Percentiles rank a stretch among this genome's conserved stretches.
Conservation (phyloP, 1,284 basidiomycete genomes). For the Trichosporon sp. region DNA sequence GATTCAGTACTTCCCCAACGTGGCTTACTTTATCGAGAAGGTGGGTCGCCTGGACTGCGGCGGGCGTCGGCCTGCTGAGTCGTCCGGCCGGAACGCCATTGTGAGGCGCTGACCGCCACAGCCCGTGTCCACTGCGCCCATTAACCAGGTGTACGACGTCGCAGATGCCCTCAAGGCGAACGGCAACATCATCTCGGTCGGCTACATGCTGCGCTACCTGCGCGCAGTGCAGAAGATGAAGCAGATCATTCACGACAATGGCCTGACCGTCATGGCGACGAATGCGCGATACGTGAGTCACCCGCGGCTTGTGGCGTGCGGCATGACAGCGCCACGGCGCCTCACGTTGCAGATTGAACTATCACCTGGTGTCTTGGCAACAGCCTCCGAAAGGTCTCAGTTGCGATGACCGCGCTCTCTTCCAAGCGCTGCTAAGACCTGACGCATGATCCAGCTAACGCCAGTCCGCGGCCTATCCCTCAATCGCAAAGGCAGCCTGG, state of each 20-base stretch:
- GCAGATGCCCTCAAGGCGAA: slow-evolving; percentile 62
- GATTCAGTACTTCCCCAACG: slow-evolving; percentile 79
- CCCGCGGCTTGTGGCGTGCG: not conserved
- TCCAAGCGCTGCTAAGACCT: too few relatives aligned
- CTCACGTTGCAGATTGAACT: too few relatives aligned
- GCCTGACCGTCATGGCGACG: slow-evolving; percentile 92
- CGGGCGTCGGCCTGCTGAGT: too few relatives aligned
- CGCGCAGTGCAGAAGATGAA: slow-evolving; percentile 99
- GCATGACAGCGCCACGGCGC: too few relatives aligned
- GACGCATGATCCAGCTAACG: too few relatives aligned
- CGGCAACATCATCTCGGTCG: slow-evolving; percentile 80
- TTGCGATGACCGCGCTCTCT: too few relatives aligned
- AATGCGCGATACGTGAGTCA: slow-evolving; percentile 69
- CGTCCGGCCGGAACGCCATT: too few relatives aligned
- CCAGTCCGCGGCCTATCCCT: slow-evolving; percentile 69
- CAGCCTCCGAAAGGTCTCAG: too few relatives aligned
- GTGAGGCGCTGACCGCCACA: not conserved
- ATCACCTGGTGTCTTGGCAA: too few relatives aligned
- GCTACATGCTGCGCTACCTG: slow-evolving; percentile 86
- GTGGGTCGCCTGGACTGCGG: not conserved
- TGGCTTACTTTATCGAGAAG: slow-evolving; percentile 92
- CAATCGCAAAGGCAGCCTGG: slow-evolving; percentile 88
- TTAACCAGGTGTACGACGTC: slow-evolving; percentile 56
- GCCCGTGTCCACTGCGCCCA: slow-evolving; percentile 79
- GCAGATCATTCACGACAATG: slow-evolving; percentile 87